Base-by-base conservation (phyloP, 1,284 basidiomycete species). In the Marasmius oreades region DNA sequence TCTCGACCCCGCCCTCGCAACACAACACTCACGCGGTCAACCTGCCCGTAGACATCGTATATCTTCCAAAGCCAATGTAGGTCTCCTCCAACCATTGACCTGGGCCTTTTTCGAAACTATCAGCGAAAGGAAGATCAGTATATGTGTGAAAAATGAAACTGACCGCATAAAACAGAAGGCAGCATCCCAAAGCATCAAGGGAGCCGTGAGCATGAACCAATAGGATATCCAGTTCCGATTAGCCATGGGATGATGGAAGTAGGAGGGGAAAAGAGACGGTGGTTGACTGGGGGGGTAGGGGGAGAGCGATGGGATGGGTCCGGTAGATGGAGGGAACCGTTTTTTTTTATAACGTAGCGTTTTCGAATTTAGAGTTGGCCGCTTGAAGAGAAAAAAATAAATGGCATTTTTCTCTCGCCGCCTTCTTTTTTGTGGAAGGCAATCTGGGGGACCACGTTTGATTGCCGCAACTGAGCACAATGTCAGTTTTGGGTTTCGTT, bases 21-120 rank as follows among this genome's bases (percentile, higher is more conserved):
- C n/a, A n/a, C n/a, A n/a, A n/a, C n/a, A n/a, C 68, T 58, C 60
- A 80, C 73, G 62, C 76, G 70, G 67, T 85, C 82, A 56, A 84
- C 71, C 61, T 74, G 69, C 44, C 68, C 74, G 62, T 81, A 80
- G 24, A 74, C 60, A 66, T 72, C 76, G 66, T 82, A 82, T 0
- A 76, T 75, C 60, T 72, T 70, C 81, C 80, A 83, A 24, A 82
- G 70, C 79, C 79, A 81, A 37, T 77, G 71, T n/a, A 82, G 69
- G 66, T 83, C 80, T 7, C 82, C 81, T 20, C 78, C 80, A 14
- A 62, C 64, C 72, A 83, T 76, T 23, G 77, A 78, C 36, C 78
- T 71, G 16, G 81, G 80, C 60, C 79, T 74, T 58, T n/a, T 10
- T 34, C 59, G 45, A 28, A 44, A 14, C 20, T 22, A n/a, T 33